Evolutionary conservation across 495 filamentous ascomycete species (phyloP).

Genomic region (Aspergillus baeticus): DNA sequence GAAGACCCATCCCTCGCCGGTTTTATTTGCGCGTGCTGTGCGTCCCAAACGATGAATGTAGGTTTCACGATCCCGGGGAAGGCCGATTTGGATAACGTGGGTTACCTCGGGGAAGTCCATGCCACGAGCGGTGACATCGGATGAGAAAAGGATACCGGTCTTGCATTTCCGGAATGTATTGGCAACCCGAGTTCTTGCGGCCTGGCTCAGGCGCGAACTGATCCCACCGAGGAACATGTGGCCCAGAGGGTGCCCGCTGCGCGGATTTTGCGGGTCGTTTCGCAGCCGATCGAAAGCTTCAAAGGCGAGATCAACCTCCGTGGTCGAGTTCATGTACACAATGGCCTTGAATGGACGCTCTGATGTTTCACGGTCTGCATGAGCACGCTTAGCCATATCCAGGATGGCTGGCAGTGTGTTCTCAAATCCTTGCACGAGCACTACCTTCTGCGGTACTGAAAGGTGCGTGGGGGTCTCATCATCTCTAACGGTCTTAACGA

Average conservation of each 20-base stretch:
- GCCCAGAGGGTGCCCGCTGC: slow-evolving; percentile 42
- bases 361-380: slow-evolving; percentile 24
- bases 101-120: slow-evolving; percentile 77
- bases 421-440: slow-evolving; percentile 63
- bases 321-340: slow-evolving; percentile 80
- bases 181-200: slow-evolving; percentile 61
- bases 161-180: slow-evolving; percentile 63
- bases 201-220: slow-evolving; percentile 76
- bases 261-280: slow-evolving; percentile 21
- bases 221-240: slow-evolving; percentile 61
- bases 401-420: slow-evolving; percentile 75
- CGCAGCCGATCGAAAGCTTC: slow-evolving; percentile 58
- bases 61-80: slow-evolving; percentile 59
- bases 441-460: slow-evolving; percentile 73
- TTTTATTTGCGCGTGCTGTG: slow-evolving; percentile 70
- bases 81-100: slow-evolving; percentile 68
- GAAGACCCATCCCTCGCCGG: slow-evolving; percentile 79
- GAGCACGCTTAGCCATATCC: slow-evolving; percentile 63
- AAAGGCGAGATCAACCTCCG: slow-evolving; percentile 62
- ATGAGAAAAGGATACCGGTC: slow-evolving; percentile 79
- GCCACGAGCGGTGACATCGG: slow-evolving; percentile 91
- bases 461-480: slow-evolving; percentile 84
- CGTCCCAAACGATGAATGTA: slow-evolving; percentile 76
- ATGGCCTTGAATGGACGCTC: slow-evolving; percentile 86
- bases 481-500: slow-evolving; percentile 76